Evolutionary conservation across 2,329 filamentous ascomycete species (phyloP), one percentile per base, ranked within the genome.

Genomic region (Aureobasidium sp.): DNA sequence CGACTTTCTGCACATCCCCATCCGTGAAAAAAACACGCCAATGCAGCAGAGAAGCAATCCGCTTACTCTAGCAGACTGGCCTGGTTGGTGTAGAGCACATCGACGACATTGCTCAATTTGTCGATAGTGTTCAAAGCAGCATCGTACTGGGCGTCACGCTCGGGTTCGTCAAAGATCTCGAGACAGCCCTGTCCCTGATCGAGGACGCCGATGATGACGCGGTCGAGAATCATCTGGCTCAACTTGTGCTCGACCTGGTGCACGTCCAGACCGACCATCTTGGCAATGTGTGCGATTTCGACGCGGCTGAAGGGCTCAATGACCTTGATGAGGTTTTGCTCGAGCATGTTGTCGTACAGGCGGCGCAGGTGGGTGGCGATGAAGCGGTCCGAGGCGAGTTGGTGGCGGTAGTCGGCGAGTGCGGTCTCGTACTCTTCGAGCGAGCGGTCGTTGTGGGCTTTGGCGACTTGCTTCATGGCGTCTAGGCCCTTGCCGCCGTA

Each of bases 311-410:
- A 99, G 25, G 94, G 94, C 82, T 99, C 94, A 73, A 99, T 99
- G 66, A 99, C 94, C 82, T 99, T 97, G 84, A 97, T 95, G 45
- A 99, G 84, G 77, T 99, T 99, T 83, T 99, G 94, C 81, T 99
- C 94, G 73, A 99, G 78, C 91, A 99, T 97, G 74, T 92, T 91
- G 77, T 99, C 94, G 79, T 99, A 99, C 57, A 99, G 83, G 56
- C 91, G 88, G 64, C 92, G 90, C 68, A 99, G 87, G 79, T 99
- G 94, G 77, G 94, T 96, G 66, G 93, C 91, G 76, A 99, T 95
- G 80, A 99, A 99, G 64, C 90, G 84, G 73, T 99, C 94, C 75
- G 89, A 89, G 68, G 92, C 93, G 14, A 99, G 87, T 80, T 97
- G 92, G 77, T 91, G 93, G 67, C 91, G 87, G 81, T 96, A 99